phyloP scores from a whole-genome alignment of 345 rosid genomes.

The Hibiscus syriacus region DNA sequence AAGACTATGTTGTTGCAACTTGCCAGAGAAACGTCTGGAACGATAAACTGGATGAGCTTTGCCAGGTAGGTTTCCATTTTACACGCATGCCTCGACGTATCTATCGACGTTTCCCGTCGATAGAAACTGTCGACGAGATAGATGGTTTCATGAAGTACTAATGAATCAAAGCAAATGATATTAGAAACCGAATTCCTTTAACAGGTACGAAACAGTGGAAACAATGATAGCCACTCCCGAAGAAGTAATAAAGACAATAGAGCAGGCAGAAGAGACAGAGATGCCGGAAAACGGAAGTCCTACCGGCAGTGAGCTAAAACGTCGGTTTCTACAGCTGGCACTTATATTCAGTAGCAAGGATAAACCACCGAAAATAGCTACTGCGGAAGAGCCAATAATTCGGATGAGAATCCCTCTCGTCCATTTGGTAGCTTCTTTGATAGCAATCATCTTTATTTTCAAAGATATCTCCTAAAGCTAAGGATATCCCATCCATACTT shows the following conservation, averaged over 20 bases:
- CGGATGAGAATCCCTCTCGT: slow-evolving; percentile 34
- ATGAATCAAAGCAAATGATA: neutral
- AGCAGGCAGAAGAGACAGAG: slow-evolving; percentile 26
- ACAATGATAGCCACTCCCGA: slow-evolving; percentile 62
- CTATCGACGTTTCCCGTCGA: no score
- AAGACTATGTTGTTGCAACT: slow-evolving; percentile 75
- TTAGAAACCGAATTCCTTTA: neutral
- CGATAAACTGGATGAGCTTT: slow-evolving; percentile 71
- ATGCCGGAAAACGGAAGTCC: neutral
- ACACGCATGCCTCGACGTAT: no score
- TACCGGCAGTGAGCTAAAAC: slow-evolving; percentile 36
- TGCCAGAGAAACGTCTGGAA: slow-evolving; percentile 39
- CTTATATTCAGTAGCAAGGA: slow-evolving; percentile 62
- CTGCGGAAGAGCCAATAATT: slow-evolving; percentile 33
- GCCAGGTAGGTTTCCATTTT: slow-evolving; percentile 64
- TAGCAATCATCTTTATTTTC: slow-evolving; percentile 71
- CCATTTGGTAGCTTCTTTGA: slow-evolving; percentile 71
- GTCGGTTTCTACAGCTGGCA: slow-evolving; percentile 52
- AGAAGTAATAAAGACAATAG: slow-evolving; percentile 51
- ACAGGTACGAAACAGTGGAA: slow-evolving; percentile 88
- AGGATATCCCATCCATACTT: slow-evolving; percentile 21
- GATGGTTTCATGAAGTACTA: no score
- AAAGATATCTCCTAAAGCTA: slow-evolving; percentile 64
- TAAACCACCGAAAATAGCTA: slow-evolving; percentile 32
- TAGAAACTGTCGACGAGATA: no score